These are phyloP conservation scores for Spinacia oleracea DNA, from an alignment of 179 eudicot species.

Conservation along the genomic window DNA sequence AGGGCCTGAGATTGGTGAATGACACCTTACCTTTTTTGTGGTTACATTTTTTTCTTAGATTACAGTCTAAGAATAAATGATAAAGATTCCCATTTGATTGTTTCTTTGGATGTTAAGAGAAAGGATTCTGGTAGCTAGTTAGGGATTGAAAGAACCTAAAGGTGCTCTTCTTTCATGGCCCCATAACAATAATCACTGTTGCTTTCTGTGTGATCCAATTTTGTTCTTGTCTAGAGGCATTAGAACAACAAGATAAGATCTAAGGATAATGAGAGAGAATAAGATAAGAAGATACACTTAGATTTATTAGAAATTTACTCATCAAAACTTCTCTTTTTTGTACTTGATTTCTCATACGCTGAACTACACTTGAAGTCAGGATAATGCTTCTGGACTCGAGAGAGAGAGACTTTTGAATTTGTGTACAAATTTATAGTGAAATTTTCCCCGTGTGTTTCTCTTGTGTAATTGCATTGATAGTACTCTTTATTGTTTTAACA, in stretches of 20 bases:
- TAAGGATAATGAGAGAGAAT: neutral
- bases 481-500: neutral
- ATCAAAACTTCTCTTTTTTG: neutral
- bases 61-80: neutral
- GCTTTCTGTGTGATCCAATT: neutral
- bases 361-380: neutral
- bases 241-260: neutral
- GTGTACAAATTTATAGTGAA: neutral
- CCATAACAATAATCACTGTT: neutral
- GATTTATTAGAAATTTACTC: neutral
- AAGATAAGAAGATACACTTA: neutral
- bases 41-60: neutral
- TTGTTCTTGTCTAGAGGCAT: neutral
- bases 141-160: neutral
- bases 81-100: neutral
- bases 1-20: neutral
- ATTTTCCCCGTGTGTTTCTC: neutral
- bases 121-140: neutral
- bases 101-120: neutral
- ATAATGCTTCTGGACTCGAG: neutral
- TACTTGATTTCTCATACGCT: neutral
- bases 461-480: neutral
- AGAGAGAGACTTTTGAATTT: neutral
- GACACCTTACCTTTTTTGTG: neutral
- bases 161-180: neutral